Evolutionary conservation across 305 asterid genomes (phyloP).

Genomic region (Nicotiana rustica): DNA sequence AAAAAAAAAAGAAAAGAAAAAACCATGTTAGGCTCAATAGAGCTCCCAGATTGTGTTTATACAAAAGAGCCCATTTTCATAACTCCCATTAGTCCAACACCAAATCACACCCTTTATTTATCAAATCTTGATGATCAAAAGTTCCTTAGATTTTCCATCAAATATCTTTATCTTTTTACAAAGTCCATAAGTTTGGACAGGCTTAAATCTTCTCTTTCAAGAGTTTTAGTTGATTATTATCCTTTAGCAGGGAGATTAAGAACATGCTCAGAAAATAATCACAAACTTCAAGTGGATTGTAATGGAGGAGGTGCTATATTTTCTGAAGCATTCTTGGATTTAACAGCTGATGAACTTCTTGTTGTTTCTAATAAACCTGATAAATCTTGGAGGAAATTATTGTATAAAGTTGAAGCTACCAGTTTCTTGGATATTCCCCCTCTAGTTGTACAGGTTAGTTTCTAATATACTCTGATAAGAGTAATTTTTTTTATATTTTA

Average conservation of each 20-base stretch:
- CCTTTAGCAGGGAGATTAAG: conserved; percentile 82
- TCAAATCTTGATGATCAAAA: conserved; percentile 86
- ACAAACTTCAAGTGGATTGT: conserved; percentile 72
- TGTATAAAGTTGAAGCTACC: conserved; percentile 61
- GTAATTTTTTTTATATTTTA: too few relatives aligned
- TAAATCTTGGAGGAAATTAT: conserved; percentile 67
- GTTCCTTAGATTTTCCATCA: conserved; percentile 80
- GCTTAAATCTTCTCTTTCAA: conserved; percentile 61
- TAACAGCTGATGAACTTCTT: conserved; percentile 57
- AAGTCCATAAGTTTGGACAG: conserved; percentile 46
- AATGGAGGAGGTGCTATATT: conserved; percentile 84
- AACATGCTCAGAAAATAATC: conserved; percentile 48
- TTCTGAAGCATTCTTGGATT: conserved; percentile 70
- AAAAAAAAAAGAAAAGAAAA: neutral
- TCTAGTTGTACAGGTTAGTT: conserved; percentile 74
- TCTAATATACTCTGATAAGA: neutral
- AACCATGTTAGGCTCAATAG: conserved; percentile 49
- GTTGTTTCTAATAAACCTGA: conserved; percentile 58
- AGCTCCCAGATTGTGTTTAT: conserved; percentile 74
- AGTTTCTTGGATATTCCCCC: conserved; percentile 79
- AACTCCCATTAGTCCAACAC: conserved; percentile 61
- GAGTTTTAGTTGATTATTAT: conserved; percentile 70
- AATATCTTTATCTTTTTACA: conserved; percentile 64
- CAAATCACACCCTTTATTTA: conserved; percentile 58
- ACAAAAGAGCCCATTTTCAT: conserved; percentile 52